Conservation (phyloP, 2,329 filamentous ascomycete species). For the Hypoxylon sp. region DNA sequence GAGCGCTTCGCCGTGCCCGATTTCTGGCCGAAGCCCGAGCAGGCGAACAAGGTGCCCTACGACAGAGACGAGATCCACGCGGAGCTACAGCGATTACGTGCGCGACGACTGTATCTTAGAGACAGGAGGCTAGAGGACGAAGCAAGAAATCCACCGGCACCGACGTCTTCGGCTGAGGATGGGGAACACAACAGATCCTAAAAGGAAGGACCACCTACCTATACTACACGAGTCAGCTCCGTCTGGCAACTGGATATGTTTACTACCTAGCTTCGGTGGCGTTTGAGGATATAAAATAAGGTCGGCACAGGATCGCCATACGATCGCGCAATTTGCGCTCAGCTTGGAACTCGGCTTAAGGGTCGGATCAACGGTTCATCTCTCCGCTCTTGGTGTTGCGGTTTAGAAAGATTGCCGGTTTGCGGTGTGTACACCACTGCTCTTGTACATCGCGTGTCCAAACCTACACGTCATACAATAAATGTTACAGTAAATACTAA, state of each 20-base stretch:
- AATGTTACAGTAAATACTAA: conserved; percentile 20
- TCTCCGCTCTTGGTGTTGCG: conserved; percentile 21
- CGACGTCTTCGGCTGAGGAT: conserved; percentile 39
- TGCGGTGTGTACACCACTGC: conserved; percentile 2
- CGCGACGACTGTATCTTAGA: conserved; percentile 78
- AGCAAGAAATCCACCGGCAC: conserved; percentile 46
- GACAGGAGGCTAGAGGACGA: conserved; percentile 67
- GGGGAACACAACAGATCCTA: conserved; percentile 32
- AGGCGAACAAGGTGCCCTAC: conserved; percentile 80
- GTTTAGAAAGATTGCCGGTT: conserved; percentile 8
- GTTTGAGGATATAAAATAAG: not conserved
- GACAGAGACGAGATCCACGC: conserved; percentile 84
- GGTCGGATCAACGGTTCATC: not conserved
- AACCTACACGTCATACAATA: conserved; percentile 52
- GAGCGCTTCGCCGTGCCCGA: conserved; percentile 86
- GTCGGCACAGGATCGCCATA: not conserved
- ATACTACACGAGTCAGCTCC: not conserved
- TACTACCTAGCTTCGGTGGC: not conserved
- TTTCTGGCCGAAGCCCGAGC: conserved; percentile 90
- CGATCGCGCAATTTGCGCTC: not conserved
- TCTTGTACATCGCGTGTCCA: conserved; percentile 26
- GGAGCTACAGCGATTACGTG: conserved; percentile 80
- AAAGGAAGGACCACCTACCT: conserved; percentile 32
- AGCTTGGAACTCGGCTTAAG: not conserved
- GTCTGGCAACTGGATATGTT: not conserved